Evolutionary conservation across 306 rosid species (phyloP).

Genomic region (Acacia confusa): DNA sequence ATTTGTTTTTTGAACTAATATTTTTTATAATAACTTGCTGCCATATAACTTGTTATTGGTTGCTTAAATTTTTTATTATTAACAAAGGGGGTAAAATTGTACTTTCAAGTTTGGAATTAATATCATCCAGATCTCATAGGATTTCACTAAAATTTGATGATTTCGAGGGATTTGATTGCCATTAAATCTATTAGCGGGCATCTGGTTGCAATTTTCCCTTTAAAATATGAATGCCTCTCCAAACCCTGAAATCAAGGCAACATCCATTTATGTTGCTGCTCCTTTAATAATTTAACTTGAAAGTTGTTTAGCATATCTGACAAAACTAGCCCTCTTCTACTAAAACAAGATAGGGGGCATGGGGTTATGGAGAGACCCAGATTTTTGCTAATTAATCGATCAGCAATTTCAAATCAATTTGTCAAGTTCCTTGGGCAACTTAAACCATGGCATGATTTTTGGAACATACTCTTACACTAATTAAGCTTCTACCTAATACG

Average conservation of each 20-base stretch:
- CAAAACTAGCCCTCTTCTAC: constrained; percentile 39
- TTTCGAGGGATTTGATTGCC: no score
- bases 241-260: background rate
- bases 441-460: constrained; percentile 28
- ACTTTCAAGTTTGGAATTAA: no score
- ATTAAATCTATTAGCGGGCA: no score
- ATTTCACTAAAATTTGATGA: no score
- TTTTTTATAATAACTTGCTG: no score
- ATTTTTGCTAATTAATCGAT: constrained; percentile 11
- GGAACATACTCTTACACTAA: background rate
- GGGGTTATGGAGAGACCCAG: constrained; percentile 17
- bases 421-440: background rate
- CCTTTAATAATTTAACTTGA: background rate
- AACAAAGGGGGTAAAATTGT: no score
- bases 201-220: no score
- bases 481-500: background rate
- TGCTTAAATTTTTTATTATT: no score
- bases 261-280: background rate
- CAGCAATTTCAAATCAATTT: constrained; percentile 13
- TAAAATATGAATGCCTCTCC: background rate
- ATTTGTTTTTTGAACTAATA: no score
- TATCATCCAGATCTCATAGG: no score
- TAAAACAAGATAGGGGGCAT: constrained; percentile 32
- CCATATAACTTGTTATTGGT: no score
- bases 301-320: constrained; percentile 28